Evolutionary conservation across 2,329 filamentous ascomycete genomes (phyloP).

Genomic region (Pezicula radicicola): DNA sequence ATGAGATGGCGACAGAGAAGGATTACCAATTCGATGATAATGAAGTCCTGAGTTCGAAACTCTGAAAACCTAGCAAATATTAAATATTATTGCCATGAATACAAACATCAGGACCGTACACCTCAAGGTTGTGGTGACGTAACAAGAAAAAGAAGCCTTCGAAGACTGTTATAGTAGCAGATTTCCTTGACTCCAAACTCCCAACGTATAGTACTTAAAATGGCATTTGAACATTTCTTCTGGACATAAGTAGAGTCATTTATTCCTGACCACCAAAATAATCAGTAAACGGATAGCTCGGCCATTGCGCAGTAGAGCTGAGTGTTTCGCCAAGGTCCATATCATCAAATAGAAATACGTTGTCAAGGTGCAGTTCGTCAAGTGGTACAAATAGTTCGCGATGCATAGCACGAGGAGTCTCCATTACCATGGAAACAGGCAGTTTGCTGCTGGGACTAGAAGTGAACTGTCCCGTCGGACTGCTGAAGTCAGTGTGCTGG

Average conservation of each 20-base stretch:
- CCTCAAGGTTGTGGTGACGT: no score
- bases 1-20: slow-evolving; percentile 21
- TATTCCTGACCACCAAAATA: no score
- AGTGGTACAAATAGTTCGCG: not conserved
- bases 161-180: no score
- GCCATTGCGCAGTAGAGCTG: slow-evolving; percentile 13
- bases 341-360: slow-evolving; percentile 8
- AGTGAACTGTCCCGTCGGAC: not conserved
- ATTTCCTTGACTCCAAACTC: no score
- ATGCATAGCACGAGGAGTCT: not conserved
- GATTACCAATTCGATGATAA: slow-evolving; percentile 11
- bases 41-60: no score
- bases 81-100: no score
- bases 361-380: slow-evolving; percentile 2
- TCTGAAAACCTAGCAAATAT: no score
- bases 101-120: no score
- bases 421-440: not conserved
- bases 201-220: no score
- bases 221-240: no score
- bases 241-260: no score
- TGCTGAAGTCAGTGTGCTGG: not conserved
- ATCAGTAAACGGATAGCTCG: not conserved
- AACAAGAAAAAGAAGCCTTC: no score
- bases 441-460: not conserved
- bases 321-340: slow-evolving; percentile 12